Percentiles rank a stretch among this genome's conserved stretches.
Conservation (phyloP, 768 basidiomycete genomes). For the Mycena amicta region DNA sequence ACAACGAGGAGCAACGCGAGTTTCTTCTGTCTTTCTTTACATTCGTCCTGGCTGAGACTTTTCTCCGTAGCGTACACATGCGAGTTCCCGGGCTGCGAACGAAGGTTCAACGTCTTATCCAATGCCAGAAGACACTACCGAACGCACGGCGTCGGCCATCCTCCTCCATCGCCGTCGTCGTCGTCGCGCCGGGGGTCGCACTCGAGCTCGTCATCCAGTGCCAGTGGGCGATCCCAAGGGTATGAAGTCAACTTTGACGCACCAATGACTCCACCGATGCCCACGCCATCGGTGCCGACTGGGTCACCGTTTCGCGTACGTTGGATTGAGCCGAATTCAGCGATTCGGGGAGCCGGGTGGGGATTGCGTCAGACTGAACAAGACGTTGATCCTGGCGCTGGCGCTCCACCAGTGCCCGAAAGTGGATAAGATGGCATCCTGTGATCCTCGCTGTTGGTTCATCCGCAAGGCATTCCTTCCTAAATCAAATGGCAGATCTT, state of each 20-base stretch:
- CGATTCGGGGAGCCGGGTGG: neutral
- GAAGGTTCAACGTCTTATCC: conserved; percentile 61
- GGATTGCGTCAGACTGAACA: neutral
- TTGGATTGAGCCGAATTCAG: conserved; percentile 2
- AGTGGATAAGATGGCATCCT: too few relatives aligned
- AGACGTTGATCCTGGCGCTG: too few relatives aligned
- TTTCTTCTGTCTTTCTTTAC: conserved; percentile 78
- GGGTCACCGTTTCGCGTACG: conserved; percentile 10
- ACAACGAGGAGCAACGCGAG: conserved; percentile 59
- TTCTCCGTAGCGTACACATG: conserved; percentile 33
- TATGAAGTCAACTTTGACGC: neutral
- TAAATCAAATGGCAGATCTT: too few relatives aligned
- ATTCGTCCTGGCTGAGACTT: neutral
- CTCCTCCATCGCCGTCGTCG: conserved; percentile 1
- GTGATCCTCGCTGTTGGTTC: too few relatives aligned
- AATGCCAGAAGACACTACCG: neutral
- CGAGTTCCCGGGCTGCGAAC: conserved; percentile 51
- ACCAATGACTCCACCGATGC: neutral
- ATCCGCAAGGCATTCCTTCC: too few relatives aligned
- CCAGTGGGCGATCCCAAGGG: too few relatives aligned
- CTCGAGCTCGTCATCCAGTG: too few relatives aligned
- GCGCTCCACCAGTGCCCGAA: too few relatives aligned
- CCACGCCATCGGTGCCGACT: neutral
- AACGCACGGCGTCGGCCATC: conserved; percentile 43
- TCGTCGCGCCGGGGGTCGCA: neutral